Evolutionary conservation across 2,329 filamentous ascomycete genomes (phyloP).

Genomic region (Davidsoniella australis): DNA sequence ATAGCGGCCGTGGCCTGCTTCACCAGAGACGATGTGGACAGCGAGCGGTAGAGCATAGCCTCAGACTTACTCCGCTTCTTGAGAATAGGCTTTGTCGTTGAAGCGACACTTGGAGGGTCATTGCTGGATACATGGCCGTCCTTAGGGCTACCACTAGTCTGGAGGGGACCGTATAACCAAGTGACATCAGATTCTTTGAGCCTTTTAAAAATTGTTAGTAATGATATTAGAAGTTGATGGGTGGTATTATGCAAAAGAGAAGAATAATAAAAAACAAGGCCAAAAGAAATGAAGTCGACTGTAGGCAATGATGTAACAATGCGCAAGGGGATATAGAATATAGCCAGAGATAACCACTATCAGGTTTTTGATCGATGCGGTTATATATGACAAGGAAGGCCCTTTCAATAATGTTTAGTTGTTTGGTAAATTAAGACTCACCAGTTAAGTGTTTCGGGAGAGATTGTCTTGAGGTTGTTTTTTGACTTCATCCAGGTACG

Average conservation of each 20-base stretch:
- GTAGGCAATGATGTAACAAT: no score
- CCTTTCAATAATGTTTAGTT: no score
- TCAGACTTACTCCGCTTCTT: slow-evolving; percentile 97
- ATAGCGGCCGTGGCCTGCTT: slow-evolving; percentile 79
- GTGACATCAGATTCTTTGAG: slow-evolving; percentile 94
- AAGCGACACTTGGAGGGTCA: slow-evolving; percentile 40
- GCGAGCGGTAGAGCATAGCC: slow-evolving; percentile 75
- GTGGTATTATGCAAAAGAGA: background rate
- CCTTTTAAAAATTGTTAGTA: slow-evolving; percentile 33
- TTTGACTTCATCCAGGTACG: slow-evolving; percentile 91
- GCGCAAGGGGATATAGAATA: no score
- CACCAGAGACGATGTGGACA: slow-evolving; percentile 74
- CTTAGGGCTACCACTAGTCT: slow-evolving; percentile 46
- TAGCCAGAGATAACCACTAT: no score
- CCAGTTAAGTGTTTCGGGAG: slow-evolving; percentile 88
- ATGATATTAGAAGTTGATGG: background rate
- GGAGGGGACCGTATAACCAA: slow-evolving; percentile 89
- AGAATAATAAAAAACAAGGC: background rate
- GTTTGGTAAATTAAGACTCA: slow-evolving; percentile 26
- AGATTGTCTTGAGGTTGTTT: slow-evolving; percentile 70
- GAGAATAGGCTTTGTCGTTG: slow-evolving; percentile 77
- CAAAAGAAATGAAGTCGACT: no score
- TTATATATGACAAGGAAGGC: background rate
- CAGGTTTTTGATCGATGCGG: background rate
- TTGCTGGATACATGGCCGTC: slow-evolving; percentile 27